Evolutionary conservation across 352 stramenopile species (phyloP).

Genomic region (Phytophthora ramorum): DNA sequence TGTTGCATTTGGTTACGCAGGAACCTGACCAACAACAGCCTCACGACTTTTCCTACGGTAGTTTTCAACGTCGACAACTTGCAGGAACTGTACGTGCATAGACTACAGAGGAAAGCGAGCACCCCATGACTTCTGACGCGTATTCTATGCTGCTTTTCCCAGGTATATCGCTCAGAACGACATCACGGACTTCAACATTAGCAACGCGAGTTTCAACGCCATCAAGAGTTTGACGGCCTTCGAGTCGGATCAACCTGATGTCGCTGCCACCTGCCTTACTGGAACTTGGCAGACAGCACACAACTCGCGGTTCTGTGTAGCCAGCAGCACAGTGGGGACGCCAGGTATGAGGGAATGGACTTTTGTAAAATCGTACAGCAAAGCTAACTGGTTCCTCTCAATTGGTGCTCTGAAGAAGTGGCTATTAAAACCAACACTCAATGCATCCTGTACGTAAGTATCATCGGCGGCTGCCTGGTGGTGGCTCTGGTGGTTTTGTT

Average conservation of each 20-base stretch:
- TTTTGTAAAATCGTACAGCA: not conserved
- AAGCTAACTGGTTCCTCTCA: conserved; percentile 1
- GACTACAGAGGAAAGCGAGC: not conserved
- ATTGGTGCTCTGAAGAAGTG: conserved; percentile 1
- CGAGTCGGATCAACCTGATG: conserved; percentile 33
- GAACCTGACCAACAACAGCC: conserved; percentile 44
- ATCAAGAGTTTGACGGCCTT: conserved; percentile 37
- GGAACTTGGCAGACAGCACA: conserved; percentile 43
- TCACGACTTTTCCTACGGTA: conserved; percentile 35
- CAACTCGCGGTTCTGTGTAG: conserved; percentile 41
- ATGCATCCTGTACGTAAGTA: conserved; percentile 22
- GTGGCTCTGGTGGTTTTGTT: conserved; percentile 32
- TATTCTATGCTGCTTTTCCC: not conserved
- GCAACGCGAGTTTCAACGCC: conserved; percentile 30
- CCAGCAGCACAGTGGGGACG: conserved; percentile 2
- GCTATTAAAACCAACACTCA: conserved; percentile 10
- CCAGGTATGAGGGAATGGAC: conserved; percentile 7
- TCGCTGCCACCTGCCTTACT: conserved; percentile 17
- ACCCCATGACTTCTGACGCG: not conserved
- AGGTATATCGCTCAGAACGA: conserved; percentile 44
- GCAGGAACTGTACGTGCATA: conserved; percentile 34
- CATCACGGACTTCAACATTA: conserved; percentile 51
- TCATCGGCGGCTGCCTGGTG: conserved; percentile 32
- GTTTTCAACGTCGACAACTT: conserved; percentile 44
- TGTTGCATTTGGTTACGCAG: conserved; percentile 10